Evolutionary conservation across 805 yeast genomes (phyloP), one percentile per base, ranked within the genome.

Genomic region (Saturnispora hagleri): DNA sequence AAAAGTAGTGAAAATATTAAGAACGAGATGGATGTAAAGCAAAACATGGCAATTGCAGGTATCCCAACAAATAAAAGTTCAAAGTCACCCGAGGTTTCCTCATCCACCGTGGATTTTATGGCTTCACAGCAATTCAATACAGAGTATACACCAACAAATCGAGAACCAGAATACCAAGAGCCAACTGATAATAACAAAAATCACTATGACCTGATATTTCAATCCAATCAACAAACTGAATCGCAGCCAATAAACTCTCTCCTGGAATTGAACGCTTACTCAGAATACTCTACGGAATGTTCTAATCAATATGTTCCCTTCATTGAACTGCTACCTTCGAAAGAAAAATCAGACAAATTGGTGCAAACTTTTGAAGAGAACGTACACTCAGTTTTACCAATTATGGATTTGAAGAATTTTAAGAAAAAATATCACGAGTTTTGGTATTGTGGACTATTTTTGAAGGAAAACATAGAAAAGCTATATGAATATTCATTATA

Each of bases 311-410:
- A 43, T 60, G 69, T 36, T 60, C 63, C 24, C 68, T 71, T 57
- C 50, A 28, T 61, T 5, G 45, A 52, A 17, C 49, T 46, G 18
- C 46, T 79, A 24, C 84, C 84, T 1, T 61, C 76, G 2, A 70
- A 67, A 45, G 74, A 74, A 53, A 69, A 81, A 53, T 76, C 80
- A 0, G 72, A 67, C 54, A 79, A 76, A 53, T 62, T 80, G 28
- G 67, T 78, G 1, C 68, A 71, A 35, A 67, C 77, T 18, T 80
- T 76, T 54, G 62, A 74, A 18, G 71, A 70, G 42, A 75, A 79
- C 2, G 77, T 80, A 18, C 82, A 80, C 57, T 74, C 80, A 5
- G 62, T 80, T 20, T 59, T 79, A n/a, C 86, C 86, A 0, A 65
- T 80, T 3, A 53, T 80, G 46, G 80, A 79, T 55, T 57, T 80